Percentiles rank a stretch among this genome's conserved stretches.
phyloP scores from a whole-genome alignment of 2,329 filamentous ascomycete genomes.

The Chlorencoelia australis region DNA sequence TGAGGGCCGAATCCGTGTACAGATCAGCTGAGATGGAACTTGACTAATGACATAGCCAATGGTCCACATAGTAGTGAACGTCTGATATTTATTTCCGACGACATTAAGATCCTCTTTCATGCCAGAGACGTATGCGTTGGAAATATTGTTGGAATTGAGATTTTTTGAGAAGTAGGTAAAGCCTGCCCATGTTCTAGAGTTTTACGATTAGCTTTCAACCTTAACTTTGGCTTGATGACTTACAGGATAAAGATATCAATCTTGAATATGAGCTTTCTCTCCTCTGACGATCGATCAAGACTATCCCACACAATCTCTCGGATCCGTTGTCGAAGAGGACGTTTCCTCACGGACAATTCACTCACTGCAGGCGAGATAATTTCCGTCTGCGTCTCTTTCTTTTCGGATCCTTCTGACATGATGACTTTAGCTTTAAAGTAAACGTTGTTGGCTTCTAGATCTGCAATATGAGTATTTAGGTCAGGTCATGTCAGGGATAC shows the following conservation, averaged over 20 bases:
- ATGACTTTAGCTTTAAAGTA: no score
- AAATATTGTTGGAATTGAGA: slow-evolving; percentile 35
- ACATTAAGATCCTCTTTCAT: slow-evolving; percentile 38
- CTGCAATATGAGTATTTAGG: background rate
- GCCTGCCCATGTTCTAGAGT: slow-evolving; percentile 31
- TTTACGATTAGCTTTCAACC: slow-evolving; percentile 30
- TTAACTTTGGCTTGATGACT: slow-evolving; percentile 9
- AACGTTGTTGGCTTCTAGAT: background rate
- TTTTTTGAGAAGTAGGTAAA: slow-evolving; percentile 41
- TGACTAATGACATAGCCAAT: slow-evolving; percentile 43
- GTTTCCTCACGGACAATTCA: no score
- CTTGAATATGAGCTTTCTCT: slow-evolving; percentile 37
- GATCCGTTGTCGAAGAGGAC: slow-evolving; percentile 15
- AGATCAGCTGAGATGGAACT: slow-evolving; percentile 39
- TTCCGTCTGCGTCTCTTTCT: slow-evolving; percentile 1
- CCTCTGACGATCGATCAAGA: slow-evolving; percentile 38
- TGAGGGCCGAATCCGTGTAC: slow-evolving; percentile 33
- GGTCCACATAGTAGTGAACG: slow-evolving; percentile 9
- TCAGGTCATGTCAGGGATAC: background rate
- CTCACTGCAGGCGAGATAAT: slow-evolving; percentile 7
- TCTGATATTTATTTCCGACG: slow-evolving; percentile 37
- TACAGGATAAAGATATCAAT: slow-evolving; percentile 41
- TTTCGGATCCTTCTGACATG: slow-evolving; percentile 6
- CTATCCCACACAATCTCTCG: slow-evolving; percentile 34
- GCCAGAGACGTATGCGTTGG: slow-evolving; percentile 37